Evolutionary conservation across 495 filamentous ascomycete genomes (phyloP), one percentile per base, ranked within the genome.

Genomic region (Hyaloscypha variabilis): DNA sequence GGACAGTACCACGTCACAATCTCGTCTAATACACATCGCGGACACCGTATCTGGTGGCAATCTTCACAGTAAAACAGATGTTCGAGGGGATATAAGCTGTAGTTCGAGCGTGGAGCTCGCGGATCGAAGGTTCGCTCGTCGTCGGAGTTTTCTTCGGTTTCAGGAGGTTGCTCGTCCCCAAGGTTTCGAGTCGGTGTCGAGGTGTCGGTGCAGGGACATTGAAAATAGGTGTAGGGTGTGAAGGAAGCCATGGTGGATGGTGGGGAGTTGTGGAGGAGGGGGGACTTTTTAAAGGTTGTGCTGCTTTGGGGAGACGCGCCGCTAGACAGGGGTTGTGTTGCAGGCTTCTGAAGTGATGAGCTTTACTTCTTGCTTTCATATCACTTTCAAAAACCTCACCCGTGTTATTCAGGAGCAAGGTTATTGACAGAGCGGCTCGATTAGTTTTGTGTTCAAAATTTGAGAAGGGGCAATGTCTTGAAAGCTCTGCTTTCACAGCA

Each of bases 21-120:
- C 77, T 99, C 95, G 72, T 99, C 95, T 25, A 88, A 82, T 23
- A 93, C 91, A 73, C 95, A 99, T 74, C 93, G 83, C 8, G 93
- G 91, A 72, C 95, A 99, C 67, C 94, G 89, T 61, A 99, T 94
- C 77, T 96, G 88, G 68, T 95, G 92, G 74, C 95, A 99, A 74
- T 97, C 96, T 72, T 96, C 93, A 77, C 95, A 99, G 77, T 93
- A 98, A 13, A 97, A 83, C 8, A 99, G 86, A 71, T 95, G 91
- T 71, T 98, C 93, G n/a, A 97, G 85, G 0, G 94, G 93, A 75
- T 93, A 97, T 36, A 99, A 82, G 49, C 91, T 91, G 79, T 90
- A 97, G 73, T 91, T 94, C 36, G 94, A 88, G 6, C 96, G 87
- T 2, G 91, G 86, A 31, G 88, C 87, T 49, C 90, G 85, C 0